Base-by-base conservation (phyloP, 225 moss, liverwort and hornwort species). In the Physcomitrium patens region DNA sequence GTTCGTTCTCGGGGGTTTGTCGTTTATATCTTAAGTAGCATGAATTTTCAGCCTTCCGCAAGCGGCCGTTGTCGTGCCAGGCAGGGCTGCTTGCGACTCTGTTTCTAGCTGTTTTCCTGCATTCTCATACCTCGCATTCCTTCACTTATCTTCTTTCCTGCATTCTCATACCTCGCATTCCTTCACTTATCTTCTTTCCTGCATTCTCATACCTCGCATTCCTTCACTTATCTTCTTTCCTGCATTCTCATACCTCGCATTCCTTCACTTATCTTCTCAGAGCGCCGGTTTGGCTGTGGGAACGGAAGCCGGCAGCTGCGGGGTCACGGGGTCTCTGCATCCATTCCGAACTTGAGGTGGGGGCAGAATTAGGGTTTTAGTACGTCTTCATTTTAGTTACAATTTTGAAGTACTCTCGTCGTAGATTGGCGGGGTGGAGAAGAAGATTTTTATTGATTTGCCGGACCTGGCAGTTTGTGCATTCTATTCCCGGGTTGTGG, bases 321-420 rank as follows among this genome's bases (percentile, higher is more conserved):
- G 73, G 60, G 69, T 60, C 77, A 46, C 69, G 63, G 1, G 47
- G 9, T 11, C 15, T 10, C 18, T 26, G 37, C 71, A 71, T 71
- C 60, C 66, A 73, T 76, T 71, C 55, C 76, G 80, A 80, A 57
- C 83, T 83, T 79, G 67, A 83, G 83, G 83, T 83, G 79, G 28
- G 67, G 27, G 20, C 13, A 14, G 15, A 60, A 77, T 81, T 84
- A 80, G 80, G 84, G 84, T 70, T 81, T 71, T 61, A 68, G 67
- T 63, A 28, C 64, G 41, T 22, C 58, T 58, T 46, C 63, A 20
- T 73, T 65, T 18, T 8, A 18, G 31, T 37, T 4, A 37, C 31
- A 37, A 4, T 37, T 1, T 37, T 37, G 31, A 37, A 3, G 1
- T 37, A 7, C 31, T 37, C 5, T 37, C 7, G 31, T 1, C 7